phyloP scores from a whole-genome alignment of 208 protist species.

The Wallacemonas collosoma region DNA sequence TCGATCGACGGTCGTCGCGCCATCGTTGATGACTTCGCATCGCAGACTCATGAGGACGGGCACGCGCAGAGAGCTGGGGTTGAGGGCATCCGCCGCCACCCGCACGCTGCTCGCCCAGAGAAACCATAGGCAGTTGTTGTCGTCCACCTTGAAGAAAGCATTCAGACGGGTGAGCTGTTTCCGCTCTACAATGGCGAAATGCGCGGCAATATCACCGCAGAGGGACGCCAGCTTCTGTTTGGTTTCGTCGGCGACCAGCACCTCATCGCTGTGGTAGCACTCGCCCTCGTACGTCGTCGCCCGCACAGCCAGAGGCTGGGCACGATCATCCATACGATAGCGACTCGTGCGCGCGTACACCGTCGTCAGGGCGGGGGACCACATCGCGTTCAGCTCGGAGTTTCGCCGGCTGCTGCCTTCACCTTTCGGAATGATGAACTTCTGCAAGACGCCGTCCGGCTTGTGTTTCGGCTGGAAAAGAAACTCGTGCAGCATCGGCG shows the following conservation, averaged over 20 bases:
- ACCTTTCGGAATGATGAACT: slow-evolving; percentile 89
- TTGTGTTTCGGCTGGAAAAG: slow-evolving; percentile 78
- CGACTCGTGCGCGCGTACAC: slow-evolving; percentile 87
- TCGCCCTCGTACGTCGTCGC: slow-evolving; percentile 87
- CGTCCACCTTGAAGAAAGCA: slow-evolving; percentile 83
- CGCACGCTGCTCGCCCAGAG: slow-evolving; percentile 85
- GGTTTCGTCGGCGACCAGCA: slow-evolving; percentile 82
- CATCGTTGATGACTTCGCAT: slow-evolving; percentile 74
- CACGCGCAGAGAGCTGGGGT: slow-evolving; percentile 69
- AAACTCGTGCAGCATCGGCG: slow-evolving; percentile 73
- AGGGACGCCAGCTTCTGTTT: slow-evolving; percentile 69
- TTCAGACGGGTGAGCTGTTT: slow-evolving; percentile 84
- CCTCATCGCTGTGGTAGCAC: slow-evolving; percentile 74
- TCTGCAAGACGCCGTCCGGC: slow-evolving; percentile 90
- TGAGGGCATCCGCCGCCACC: slow-evolving; percentile 70
- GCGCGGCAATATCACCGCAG: slow-evolving; percentile 84
- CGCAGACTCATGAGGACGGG: slow-evolving; percentile 67
- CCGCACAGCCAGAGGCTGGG: slow-evolving; percentile 53
- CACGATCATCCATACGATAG: slow-evolving; percentile 61
- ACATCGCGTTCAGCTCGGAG: slow-evolving; percentile 84
- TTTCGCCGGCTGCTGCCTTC: slow-evolving; percentile 68
- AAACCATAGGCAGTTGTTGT: slow-evolving; percentile 72
- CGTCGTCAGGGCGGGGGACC: slow-evolving; percentile 84
- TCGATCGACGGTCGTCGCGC: slow-evolving; percentile 50
- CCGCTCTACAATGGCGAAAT: slow-evolving; percentile 83